Base-by-base conservation (phyloP, 768 basidiomycete genomes). In the Naganishia friedmannii region DNA sequence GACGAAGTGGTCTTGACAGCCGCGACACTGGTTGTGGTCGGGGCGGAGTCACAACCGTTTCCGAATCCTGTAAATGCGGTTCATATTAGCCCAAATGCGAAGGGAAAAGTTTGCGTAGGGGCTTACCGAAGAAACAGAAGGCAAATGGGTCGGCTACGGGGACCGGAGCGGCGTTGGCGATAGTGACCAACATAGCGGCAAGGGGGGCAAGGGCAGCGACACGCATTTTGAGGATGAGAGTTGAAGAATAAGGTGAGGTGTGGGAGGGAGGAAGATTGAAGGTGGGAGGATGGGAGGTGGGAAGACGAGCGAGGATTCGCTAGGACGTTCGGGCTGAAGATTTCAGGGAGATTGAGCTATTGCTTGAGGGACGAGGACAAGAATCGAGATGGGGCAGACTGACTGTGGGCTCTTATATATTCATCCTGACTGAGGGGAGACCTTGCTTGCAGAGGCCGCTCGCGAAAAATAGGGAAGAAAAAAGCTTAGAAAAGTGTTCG, bases 161-260 rank as follows among this genome's bases (percentile, higher is more conserved):
- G 15, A 66, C 34, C 19, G 65, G 65, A 23, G 65, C 65, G 6
- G 65, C 65, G 34, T 51, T 54, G 48, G 34, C 65, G 48, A 53
- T n/a, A 31, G 65, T 23, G 48, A 54, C 65, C 65, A 66, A 53
- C 46, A 66, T 8, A 13, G 65, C 65, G 21, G 65, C 65, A 28
- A 66, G 15, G 19, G 65, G 65, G 23, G 53, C 48, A 66, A 66
- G 65, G 23, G 65, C 53, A 51, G 65, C 31, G 48, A 54, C 48
- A 66, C 65, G 65, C 65, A 66, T 66, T 51, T 51, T 66, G 65
- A 54, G 45, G 65, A 28, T 31, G 48, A 54, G 65, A 37, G 65
- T 66, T 54, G 65, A 54, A 66, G 53, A 54, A 66, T 53, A 53
- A 53, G 65, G 53, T 53, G 46, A 66, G 48, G 46, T 23, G 13